A percentile compares a stretch with the other conserved stretches of the same genome.
phyloP scores from a whole-genome alignment of 2,329 filamentous ascomycete genomes.

The Arthrobotrys iridis region DNA sequence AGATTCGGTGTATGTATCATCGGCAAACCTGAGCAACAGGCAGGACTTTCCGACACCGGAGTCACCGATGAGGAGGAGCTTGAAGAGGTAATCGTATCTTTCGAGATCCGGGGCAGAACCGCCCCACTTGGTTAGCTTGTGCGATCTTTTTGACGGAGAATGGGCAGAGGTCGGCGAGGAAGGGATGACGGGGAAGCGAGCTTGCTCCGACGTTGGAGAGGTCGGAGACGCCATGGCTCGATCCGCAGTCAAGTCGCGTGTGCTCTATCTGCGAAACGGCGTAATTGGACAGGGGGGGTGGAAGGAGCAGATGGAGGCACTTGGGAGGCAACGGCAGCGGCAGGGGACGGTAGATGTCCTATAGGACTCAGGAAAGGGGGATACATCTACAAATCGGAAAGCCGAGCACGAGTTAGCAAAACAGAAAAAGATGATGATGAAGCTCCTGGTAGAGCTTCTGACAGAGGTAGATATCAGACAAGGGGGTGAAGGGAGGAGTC shows the following conservation, averaged over 20 bases:
- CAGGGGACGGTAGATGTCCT: slow-evolving; percentile 28
- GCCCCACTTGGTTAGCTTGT: slow-evolving; percentile 31
- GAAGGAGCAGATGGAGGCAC: not conserved
- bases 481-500: not conserved
- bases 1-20: slow-evolving; percentile 98
- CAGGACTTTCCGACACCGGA: slow-evolving; percentile 99
- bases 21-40: slow-evolving; percentile 94
- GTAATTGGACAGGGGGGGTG: slow-evolving; percentile 17
- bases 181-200: slow-evolving; percentile 42
- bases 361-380: slow-evolving; percentile 29
- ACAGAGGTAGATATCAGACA: not conserved
- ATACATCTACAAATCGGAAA: slow-evolving; percentile 40
- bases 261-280: slow-evolving; percentile 15
- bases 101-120: slow-evolving; percentile 36
- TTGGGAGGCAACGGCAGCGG: slow-evolving; percentile 5
- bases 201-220: slow-evolving; percentile 31
- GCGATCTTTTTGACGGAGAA: not conserved
- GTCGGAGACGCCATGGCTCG: slow-evolving; percentile 39
- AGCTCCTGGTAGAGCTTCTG: slow-evolving; percentile 14
- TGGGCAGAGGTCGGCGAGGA: slow-evolving; percentile 23
- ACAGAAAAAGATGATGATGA: not conserved
- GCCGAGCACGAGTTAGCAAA: slow-evolving; percentile 30
- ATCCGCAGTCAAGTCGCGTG: slow-evolving; percentile 27
- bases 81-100: slow-evolving; percentile 99
- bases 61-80: slow-evolving; percentile 99